Evolutionary conservation across 2,329 filamentous ascomycete genomes (phyloP), one percentile per base, ranked within the genome.

Genomic region (Aspergillus thermomutatus): DNA sequence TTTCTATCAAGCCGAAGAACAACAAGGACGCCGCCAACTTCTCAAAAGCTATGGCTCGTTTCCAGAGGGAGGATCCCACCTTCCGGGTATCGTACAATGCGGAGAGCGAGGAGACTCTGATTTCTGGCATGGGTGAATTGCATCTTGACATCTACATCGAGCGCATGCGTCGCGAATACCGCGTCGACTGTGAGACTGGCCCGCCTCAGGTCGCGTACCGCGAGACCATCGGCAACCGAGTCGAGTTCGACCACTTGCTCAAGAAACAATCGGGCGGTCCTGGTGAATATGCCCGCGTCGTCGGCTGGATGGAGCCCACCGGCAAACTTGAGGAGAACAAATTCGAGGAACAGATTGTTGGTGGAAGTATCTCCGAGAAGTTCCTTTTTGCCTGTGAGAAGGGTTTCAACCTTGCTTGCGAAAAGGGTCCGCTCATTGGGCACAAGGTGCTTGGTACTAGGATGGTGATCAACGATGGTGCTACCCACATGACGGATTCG

Each of bases 111-210:
- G 91, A 99, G 80, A 97, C 93, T 49, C 96, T 99, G 70, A 97
- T 99, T 70, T 95, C 90, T 45, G 94, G 94, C 58, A 99, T 99
- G 94, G 94, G 94, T 65, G 94, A 99, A 76, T 77, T 99, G 65
- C 94, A 99, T 76, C 82, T 99, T 27, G 92, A 96, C 70, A 96
- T 99, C 69, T 99, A 99, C 75, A 87, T 99, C 51, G 94, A 99
- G 80, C 92, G 94, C 66, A 92, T 99, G 80, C 89, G 90, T 66
- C 89, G 94, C 71, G 94, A 99, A 78, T 99, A 99, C 83, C 91
- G 90, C 72, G 92, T 96, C 53, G 94, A 97, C 63, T 96, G 93
- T 75, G 84, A 90, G 68, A 97, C 92, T n/a, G 94, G 94, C 56
- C 90, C 96, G 73, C 94, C 94, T 4, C 93, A 96, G 74, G 94